phyloP scores from a whole-genome alignment of 148 eudicot species.

The Silene latifolia region DNA sequence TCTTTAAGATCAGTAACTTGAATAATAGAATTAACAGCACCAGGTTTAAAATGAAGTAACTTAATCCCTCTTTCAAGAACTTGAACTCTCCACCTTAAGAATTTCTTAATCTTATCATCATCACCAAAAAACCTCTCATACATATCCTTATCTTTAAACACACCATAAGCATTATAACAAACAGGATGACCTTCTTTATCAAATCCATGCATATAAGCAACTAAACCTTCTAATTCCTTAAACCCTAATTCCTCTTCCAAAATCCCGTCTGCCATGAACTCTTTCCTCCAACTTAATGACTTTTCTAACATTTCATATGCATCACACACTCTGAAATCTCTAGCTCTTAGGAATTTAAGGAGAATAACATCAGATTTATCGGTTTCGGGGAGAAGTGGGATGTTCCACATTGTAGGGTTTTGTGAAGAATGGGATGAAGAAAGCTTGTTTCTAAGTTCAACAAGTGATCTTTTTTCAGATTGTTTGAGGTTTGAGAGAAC shows the following conservation, averaged over 20 bases:
- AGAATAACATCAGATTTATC: constrained; percentile 66
- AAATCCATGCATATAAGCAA: constrained; percentile 85
- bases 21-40: constrained; percentile 81
- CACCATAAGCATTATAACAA: constrained; percentile 86
- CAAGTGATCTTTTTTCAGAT: constrained; percentile 54
- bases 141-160: constrained; percentile 82
- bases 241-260: constrained; percentile 70
- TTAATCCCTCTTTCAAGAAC: constrained; percentile 81
- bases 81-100: constrained; percentile 91
- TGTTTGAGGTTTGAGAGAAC: constrained; percentile 50
- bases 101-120: constrained; percentile 63
- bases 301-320: constrained; percentile 55
- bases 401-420: constrained; percentile 59
- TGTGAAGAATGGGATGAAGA: constrained; percentile 23
- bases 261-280: constrained; percentile 56
- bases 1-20: constrained; percentile 93
- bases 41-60: constrained; percentile 69
- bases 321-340: constrained; percentile 66
- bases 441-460: constrained; percentile 49
- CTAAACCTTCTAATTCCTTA: constrained; percentile 69
- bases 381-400: constrained; percentile 37
- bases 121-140: constrained; percentile 73
- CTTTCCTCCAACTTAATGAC: constrained; percentile 58
- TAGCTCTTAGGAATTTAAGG: constrained; percentile 71
- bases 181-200: constrained; percentile 80